These are phyloP conservation scores for Nicotiana obtusifolia DNA, from an alignment of 257 asterid genomes.

Conservation along the genomic window DNA sequence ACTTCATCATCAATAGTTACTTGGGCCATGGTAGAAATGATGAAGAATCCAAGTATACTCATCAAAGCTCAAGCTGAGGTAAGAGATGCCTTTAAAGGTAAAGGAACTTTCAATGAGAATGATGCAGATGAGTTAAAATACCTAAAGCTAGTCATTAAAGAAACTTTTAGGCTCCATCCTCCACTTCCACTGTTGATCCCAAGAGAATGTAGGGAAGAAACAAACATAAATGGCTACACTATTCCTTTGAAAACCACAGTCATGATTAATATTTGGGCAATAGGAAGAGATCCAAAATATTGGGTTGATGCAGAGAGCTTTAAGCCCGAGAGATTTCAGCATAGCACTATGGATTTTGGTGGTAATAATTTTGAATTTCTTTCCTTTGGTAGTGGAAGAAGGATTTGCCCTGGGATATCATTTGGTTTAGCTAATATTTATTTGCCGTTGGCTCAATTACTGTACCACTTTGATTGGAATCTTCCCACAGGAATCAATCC, in stretches of 20 bases:
- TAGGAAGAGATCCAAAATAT: neutral
- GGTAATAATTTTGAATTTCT: neutral
- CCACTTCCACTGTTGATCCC: neutral
- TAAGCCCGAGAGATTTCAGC: neutral
- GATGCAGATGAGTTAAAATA: neutral
- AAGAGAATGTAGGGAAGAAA: slow-evolving; percentile 1
- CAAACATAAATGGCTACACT: no score
- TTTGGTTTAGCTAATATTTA: neutral
- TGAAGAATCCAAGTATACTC: slow-evolving; percentile 1
- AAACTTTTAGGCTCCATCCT: slow-evolving; percentile 6
- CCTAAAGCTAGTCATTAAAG: slow-evolving; percentile 9
- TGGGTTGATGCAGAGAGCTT: neutral
- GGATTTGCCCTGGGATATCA: no score
- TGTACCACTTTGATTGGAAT: slow-evolving; percentile 14
- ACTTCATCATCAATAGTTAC: slow-evolving; percentile 6
- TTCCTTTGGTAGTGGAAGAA: no score
- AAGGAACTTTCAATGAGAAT: neutral
- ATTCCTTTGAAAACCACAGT: no score
- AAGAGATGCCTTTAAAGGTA: neutral
- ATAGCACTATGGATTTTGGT: neutral
- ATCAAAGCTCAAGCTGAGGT: slow-evolving; percentile 7
- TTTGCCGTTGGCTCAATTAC: neutral
- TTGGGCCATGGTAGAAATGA: slow-evolving; percentile 12
- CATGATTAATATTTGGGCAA: no score
- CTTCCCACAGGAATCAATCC: neutral